Conservation (phyloP, 2,329 filamentous ascomycete species). For the Simplicillium aogashimaense region DNA sequence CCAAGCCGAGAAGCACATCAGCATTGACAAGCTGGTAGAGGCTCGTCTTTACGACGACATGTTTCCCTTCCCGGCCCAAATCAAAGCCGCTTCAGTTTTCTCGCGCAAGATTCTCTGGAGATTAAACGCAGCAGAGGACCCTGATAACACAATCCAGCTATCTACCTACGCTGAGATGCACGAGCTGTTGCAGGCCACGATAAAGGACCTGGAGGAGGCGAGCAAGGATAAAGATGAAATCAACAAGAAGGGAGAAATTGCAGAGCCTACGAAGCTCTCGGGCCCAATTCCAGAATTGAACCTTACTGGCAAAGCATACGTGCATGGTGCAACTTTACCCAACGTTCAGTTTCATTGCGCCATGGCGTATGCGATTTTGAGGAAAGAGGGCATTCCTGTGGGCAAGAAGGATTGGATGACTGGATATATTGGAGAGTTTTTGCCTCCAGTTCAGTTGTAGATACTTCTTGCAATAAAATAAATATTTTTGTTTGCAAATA, state of each 20-base stretch:
- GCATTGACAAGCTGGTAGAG: constrained; percentile 8
- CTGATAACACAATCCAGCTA: constrained; percentile 15
- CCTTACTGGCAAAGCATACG: constrained; percentile 25
- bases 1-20: constrained; percentile 15
- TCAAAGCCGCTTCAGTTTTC: constrained; percentile 14
- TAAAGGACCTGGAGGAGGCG: constrained; percentile 15
- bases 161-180: constrained; percentile 19
- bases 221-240: constrained; percentile 16
- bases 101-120: constrained; percentile 16
- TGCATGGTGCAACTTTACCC: constrained; percentile 35
- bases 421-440: constrained; percentile 8
- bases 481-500: not conserved
- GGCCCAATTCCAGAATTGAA: not conserved
- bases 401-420: constrained; percentile 44
- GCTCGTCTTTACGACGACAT: constrained; percentile 18
- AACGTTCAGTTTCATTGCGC: constrained; percentile 52
- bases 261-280: constrained; percentile 10
- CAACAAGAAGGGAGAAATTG: constrained; percentile 16
- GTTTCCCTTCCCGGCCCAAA: constrained; percentile 17
- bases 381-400: constrained; percentile 47
- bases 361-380: constrained; percentile 47
- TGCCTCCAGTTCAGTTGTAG: not conserved
- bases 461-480: not conserved
- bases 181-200: constrained; percentile 15
- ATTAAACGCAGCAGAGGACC: constrained; percentile 15